These are phyloP conservation scores for Epichloe aotearoae DNA, from an alignment of 2,329 filamentous ascomycete genomes.

Conservation along the genomic window DNA sequence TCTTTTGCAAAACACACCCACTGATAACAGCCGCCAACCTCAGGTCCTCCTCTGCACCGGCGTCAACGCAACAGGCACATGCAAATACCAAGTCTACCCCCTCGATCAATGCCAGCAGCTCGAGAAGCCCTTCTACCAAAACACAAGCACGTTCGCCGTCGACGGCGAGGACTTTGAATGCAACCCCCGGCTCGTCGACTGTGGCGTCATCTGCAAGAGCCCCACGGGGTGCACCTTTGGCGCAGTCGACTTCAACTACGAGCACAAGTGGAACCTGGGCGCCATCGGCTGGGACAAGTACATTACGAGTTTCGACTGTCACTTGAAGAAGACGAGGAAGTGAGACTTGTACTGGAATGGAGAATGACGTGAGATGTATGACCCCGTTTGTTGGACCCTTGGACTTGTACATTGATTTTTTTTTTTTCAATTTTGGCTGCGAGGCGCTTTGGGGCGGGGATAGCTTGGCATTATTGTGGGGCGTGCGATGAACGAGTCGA, in stretches of 20 bases:
- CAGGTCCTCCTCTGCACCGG: slow-evolving; percentile 39
- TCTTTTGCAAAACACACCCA: not conserved
- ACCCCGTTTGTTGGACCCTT: not conserved
- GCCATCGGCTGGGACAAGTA: slow-evolving; percentile 31
- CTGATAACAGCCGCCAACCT: not conserved
- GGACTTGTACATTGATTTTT: not conserved
- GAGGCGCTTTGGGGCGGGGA: not conserved
- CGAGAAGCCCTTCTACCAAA: slow-evolving; percentile 23
- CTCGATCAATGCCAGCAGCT: slow-evolving; percentile 34
- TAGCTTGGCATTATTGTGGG: not conserved
- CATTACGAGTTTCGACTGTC: slow-evolving; percentile 23
- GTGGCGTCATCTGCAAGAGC: slow-evolving; percentile 32
- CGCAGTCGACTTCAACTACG: slow-evolving; percentile 29
- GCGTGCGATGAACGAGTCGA: too few species aligned
- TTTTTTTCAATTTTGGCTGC: not conserved
- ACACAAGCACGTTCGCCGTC: slow-evolving; percentile 36
- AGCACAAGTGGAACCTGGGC: slow-evolving; percentile 33
- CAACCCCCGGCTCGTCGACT: slow-evolving; percentile 27
- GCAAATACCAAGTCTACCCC: slow-evolving; percentile 29
- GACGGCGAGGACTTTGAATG: slow-evolving; percentile 36
- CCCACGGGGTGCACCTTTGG: slow-evolving; percentile 41
- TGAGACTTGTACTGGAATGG: not conserved
- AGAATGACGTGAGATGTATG: not conserved
- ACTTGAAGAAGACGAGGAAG: not conserved
- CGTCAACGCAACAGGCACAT: slow-evolving; percentile 33